These are phyloP conservation scores for Cymbidium sinense DNA, from an alignment of 106 monocot species.

Conservation along the genomic window DNA sequence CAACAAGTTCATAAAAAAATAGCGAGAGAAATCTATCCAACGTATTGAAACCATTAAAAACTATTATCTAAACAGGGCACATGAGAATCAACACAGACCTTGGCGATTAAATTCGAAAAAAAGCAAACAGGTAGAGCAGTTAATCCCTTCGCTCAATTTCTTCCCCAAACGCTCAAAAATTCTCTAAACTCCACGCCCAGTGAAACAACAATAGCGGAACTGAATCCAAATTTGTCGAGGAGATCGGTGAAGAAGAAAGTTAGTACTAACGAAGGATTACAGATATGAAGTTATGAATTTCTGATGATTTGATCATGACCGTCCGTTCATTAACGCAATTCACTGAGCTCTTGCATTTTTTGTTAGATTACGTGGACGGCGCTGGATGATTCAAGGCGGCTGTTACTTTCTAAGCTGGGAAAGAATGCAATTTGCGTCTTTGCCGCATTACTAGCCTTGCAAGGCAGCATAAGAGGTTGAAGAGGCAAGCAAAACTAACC, in stretches of 20 bases:
- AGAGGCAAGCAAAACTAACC: neutral
- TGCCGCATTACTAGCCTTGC: neutral
- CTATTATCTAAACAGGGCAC: neutral
- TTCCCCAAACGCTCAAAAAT: neutral
- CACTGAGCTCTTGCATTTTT: conserved; percentile 1
- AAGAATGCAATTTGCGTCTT: neutral
- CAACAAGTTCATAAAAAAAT: neutral
- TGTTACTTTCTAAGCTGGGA: neutral
- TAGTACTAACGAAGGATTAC: neutral
- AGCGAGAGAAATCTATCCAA: neutral
- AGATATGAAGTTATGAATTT: neutral
- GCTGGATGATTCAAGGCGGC: neutral
- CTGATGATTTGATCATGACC: neutral
- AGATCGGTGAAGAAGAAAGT: neutral
- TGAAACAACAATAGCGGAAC: too few species aligned
- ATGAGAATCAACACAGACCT: neutral
- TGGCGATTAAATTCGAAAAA: neutral
- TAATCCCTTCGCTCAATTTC: neutral
- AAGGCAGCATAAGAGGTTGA: neutral
- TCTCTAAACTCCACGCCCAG: neutral
- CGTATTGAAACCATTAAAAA: neutral
- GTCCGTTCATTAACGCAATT: neutral
- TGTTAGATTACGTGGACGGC: neutral
- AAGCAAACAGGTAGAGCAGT: neutral
- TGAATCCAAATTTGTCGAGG: neutral